Conservation (phyloP, 495 filamentous ascomycete genomes). For the Cudoniella acicularis region DNA sequence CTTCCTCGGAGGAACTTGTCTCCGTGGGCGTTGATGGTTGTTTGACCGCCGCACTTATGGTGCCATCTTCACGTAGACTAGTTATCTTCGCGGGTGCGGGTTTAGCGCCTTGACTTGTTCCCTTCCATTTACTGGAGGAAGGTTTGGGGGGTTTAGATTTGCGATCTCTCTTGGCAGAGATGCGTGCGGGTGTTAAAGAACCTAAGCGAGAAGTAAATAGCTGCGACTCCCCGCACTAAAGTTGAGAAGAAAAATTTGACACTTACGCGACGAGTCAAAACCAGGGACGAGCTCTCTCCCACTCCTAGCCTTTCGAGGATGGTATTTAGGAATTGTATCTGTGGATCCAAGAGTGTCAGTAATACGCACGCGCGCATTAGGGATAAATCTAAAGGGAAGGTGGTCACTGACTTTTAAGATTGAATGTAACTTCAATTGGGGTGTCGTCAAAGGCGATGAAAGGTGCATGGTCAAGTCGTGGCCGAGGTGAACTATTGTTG, state of each 20-base stretch:
- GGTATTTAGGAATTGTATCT: conserved; percentile 22
- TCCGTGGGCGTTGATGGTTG: conserved; percentile 29
- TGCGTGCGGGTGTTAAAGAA: conserved; percentile 5
- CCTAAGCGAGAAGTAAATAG: conserved; percentile 11
- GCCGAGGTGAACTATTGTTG: conserved; percentile 4
- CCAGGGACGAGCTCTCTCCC: conserved; percentile 20
- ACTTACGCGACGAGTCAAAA: conserved; percentile 22
- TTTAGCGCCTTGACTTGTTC: conserved; percentile 9
- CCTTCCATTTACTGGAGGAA: conserved; percentile 14
- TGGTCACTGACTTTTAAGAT: conserved; percentile 20
- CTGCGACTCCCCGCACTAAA: not conserved
- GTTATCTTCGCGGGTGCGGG: conserved; percentile 1
- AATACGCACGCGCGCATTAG: not conserved
- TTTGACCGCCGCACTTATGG: conserved; percentile 31
- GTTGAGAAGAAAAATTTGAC: not conserved
- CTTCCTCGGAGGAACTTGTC: conserved; percentile 25
- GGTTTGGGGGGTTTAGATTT: conserved; percentile 9
- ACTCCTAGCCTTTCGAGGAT: conserved; percentile 18
- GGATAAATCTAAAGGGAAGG: not conserved
- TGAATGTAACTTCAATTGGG: conserved; percentile 13
- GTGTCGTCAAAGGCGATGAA: conserved; percentile 12
- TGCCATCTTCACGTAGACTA: conserved; percentile 11
- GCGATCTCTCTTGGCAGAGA: conserved; percentile 11
- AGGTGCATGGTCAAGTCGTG: conserved; percentile 11
- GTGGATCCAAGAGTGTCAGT: not conserved